Evolutionary conservation across 768 basidiomycete genomes (phyloP), one percentile per base, ranked within the genome.

Genomic region (Lepiota brunneoincarnata): DNA sequence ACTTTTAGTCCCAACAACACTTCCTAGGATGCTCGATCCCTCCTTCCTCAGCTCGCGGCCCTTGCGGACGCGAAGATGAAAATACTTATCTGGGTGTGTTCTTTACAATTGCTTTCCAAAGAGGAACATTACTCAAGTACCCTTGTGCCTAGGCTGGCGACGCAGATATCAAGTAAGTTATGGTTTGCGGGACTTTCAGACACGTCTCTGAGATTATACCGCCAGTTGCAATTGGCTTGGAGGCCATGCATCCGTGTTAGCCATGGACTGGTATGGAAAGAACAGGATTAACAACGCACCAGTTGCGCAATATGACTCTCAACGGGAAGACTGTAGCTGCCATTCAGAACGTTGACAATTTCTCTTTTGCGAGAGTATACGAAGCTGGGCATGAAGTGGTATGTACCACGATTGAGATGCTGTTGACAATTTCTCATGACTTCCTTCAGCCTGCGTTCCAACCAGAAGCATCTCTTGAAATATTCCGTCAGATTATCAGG

Each of bases 351-450:
- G 79, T 87, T 31, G 82, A 81, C 57, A 83, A 83, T 54, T 86
- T 86, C 61, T 72, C 80, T 0, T 87, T 87, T 64, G 86, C 83
- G 83, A 85, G 82, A 10, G 75, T 87, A 0, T 86, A 71, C 62
- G 72, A 63, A 56, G 69, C 84, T 5, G 84, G 85, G 7, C 86
- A 87, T 59, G 79, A 83, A 75, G 77, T 85, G 61, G 84, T 85
- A 54, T 62, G 81, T 72, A 5, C 6, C 44, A n/a, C 57, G 48
- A 20, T 12, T 14, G 48, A 47, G 18, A 9, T 43, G n/a, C 1
- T 5, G 0, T 14, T 37, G 15, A 36, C 14, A n/a, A 6, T 49
- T 31, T 55, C 24, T 47, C 20, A 23, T 17, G 21, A 12, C 0
- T 44, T 40, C 36, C 4, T 38, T 42, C 24, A 86, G 84, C 74